Percentiles rank a stretch among this genome's conserved stretches.
Evolutionary conservation across 23 red algal genomes (phyloP).

Genomic region (Cyanidiococcus yangmingshanensis): DNA sequence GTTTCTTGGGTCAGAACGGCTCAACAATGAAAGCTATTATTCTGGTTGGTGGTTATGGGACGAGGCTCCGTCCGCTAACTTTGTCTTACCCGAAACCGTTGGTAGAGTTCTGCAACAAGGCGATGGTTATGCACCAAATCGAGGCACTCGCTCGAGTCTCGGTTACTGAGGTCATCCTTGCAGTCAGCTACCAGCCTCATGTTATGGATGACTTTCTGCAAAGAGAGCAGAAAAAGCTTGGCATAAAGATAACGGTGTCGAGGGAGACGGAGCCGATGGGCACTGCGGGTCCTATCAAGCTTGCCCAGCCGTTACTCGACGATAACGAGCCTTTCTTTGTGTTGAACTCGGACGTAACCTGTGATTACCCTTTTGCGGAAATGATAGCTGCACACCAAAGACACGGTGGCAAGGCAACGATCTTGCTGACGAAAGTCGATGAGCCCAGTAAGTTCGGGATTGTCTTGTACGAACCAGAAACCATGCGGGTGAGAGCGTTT

Average conservation of each 20-base stretch:
- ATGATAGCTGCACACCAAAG: slow-evolving; percentile 84
- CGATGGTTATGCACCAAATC: slow-evolving; percentile 99
- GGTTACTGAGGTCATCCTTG: slow-evolving; percentile 91
- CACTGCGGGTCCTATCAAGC: slow-evolving; percentile 95
- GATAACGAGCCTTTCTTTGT: slow-evolving; percentile 99
- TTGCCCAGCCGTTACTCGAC: slow-evolving; percentile 78
- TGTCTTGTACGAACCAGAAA: slow-evolving; percentile 74
- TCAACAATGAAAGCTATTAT: slow-evolving; percentile 99
- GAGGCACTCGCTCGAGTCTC: slow-evolving; percentile 81
- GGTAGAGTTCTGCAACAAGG: slow-evolving; percentile 97
- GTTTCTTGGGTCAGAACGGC: no score
- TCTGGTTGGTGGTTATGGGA: slow-evolving; percentile 98
- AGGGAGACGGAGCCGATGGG: slow-evolving; percentile 84
- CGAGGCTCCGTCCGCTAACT: slow-evolving; percentile 87
- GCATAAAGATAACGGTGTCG: slow-evolving; percentile 95
- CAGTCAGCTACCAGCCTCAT: slow-evolving; percentile 95
- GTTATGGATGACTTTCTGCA: slow-evolving; percentile 83
- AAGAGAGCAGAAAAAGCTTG: slow-evolving; percentile 53
- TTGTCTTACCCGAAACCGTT: slow-evolving; percentile 88
- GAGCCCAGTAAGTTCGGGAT: slow-evolving; percentile 93
- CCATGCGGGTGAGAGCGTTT: slow-evolving; percentile 51
- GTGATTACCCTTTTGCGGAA: slow-evolving; percentile 66
- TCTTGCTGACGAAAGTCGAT: slow-evolving; percentile 80
- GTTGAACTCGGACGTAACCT: slow-evolving; percentile 91
- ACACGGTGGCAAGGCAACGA: slow-evolving; percentile 53